Percentiles rank a stretch among this genome's conserved stretches.
These are phyloP conservation scores for Crataegus laevigata DNA, from an alignment of 306 rosid genomes.

Conservation along the genomic window DNA sequence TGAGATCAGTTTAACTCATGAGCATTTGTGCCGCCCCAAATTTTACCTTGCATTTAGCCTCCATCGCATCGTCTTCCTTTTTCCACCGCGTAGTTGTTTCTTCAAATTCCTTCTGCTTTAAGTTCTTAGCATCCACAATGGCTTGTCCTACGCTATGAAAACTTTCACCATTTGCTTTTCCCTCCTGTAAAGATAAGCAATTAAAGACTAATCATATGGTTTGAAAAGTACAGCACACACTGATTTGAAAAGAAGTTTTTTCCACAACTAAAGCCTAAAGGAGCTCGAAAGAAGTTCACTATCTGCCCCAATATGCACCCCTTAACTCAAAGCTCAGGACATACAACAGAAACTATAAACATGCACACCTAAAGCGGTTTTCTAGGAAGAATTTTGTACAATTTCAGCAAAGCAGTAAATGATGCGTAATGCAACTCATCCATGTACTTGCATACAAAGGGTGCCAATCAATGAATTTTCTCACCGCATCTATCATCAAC, in stretches of 20 bases:
- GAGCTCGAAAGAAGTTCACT: background rate
- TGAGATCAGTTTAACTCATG: background rate
- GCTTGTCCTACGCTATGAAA: constrained; percentile 26
- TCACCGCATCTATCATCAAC: constrained; percentile 52
- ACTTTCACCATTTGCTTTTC: constrained; percentile 14
- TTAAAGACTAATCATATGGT: constrained; percentile 7
- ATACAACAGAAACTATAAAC: background rate
- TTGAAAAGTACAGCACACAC: background rate
- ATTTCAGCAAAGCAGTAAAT: constrained; percentile 11
- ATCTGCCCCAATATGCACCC: constrained; percentile 9
- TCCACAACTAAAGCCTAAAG: background rate
- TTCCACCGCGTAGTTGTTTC: constrained; percentile 32
- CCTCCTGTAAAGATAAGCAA: constrained; percentile 31
- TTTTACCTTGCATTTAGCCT: constrained; percentile 46
- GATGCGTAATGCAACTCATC: background rate
- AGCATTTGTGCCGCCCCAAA: background rate
- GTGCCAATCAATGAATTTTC: constrained; percentile 26
- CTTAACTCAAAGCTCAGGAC: background rate
- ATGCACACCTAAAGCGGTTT: too few species aligned
- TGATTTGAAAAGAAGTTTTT: background rate
- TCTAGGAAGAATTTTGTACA: background rate
- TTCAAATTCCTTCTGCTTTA: constrained; percentile 31
- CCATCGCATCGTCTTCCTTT: constrained; percentile 32
- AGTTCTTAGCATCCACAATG: constrained; percentile 16
- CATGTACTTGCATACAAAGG: constrained; percentile 8